Evolutionary conservation across 2,329 filamentous ascomycete genomes (phyloP), one percentile per base, ranked within the genome.

Genomic region (Neofusicoccum laricinum): DNA sequence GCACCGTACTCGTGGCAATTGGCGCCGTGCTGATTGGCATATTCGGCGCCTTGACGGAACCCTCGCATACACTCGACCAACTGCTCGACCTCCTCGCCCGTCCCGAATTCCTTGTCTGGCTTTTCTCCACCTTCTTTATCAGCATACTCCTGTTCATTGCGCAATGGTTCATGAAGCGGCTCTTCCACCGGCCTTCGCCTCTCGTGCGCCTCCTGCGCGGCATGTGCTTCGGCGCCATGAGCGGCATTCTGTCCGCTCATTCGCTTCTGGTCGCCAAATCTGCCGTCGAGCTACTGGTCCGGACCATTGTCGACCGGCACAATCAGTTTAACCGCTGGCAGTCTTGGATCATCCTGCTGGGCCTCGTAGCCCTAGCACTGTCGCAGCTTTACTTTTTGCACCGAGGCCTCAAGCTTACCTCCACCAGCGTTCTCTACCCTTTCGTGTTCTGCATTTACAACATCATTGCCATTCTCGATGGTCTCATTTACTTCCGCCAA

Each of bases 401-500:
- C 75, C 87, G 92, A 48, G 95, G 95, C 61, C 84, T 99, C 67
- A 97, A 97, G 78, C 85, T 99, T 61, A 93, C 96, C 76, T 97
- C 93, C 63, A 98, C 95, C 21, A 97, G 92, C 71, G 90, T 98
- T 67, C 84, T 99, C 69, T 99, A 99, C 77, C 95, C 95, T 4
- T 89, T 98, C 70, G 93, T 98, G 43, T 99, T 99, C 79, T 99
- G 95, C 83, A 88, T 98, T 68, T 99, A 98, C 84, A 99, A 99
- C 82, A 97, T 99, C 72, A 93, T 98, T 73, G 95, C 95, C 69
- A 99, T 99, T 70, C 82, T 98, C 69, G 95, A 99, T 78, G 95
- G 95, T 36, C 84, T 99, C 69, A 97, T 99, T 71, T 99, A 98
- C 79, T 99, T 98, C 80, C 86, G 90, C 71, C 95, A 99, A 78